Conservation (phyloP, 2,329 filamentous ascomycete genomes). For the Beauveria sp. region DNA sequence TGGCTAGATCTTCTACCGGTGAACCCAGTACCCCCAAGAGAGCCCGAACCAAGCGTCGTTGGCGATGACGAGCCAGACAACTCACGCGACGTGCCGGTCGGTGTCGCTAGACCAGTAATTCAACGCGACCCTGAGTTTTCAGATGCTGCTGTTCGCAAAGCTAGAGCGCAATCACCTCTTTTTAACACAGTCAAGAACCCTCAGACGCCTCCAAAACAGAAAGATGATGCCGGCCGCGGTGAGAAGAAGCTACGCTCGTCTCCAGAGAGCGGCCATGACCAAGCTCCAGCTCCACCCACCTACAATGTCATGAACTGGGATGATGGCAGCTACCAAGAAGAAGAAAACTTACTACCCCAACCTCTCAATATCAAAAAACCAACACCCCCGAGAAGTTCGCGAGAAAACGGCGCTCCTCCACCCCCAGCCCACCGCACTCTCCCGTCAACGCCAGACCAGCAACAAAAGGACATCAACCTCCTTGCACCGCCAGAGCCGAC, state of each 20-base stretch:
- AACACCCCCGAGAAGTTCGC: slow-evolving; percentile 27
- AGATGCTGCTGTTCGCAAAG: neutral
- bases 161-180: slow-evolving; percentile 11
- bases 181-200: slow-evolving; percentile 22
- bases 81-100: slow-evolving; percentile 7
- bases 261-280: slow-evolving; percentile 21
- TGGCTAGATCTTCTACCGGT: slow-evolving; percentile 75
- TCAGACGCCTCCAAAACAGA: slow-evolving; percentile 26
- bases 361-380: slow-evolving; percentile 24
- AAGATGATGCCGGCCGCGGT: slow-evolving; percentile 12
- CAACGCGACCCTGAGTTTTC: neutral
- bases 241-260: slow-evolving; percentile 1
- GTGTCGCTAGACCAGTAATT: neutral
- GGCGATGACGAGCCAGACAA: slow-evolving; percentile 16
- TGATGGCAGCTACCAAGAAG: slow-evolving; percentile 22
- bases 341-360: slow-evolving; percentile 32
- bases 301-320: slow-evolving; percentile 20
- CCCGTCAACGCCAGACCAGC: slow-evolving; percentile 23
- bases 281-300: slow-evolving; percentile 30
- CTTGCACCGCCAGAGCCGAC: slow-evolving; percentile 21
- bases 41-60: slow-evolving; percentile 27
- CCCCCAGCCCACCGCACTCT: slow-evolving; percentile 46
- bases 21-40: slow-evolving; percentile 39
- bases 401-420: slow-evolving; percentile 49
- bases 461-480: slow-evolving; percentile 21